Base-by-base conservation (phyloP, 2,329 filamentous ascomycete genomes). In the Chaetothyriales sp. region DNA sequence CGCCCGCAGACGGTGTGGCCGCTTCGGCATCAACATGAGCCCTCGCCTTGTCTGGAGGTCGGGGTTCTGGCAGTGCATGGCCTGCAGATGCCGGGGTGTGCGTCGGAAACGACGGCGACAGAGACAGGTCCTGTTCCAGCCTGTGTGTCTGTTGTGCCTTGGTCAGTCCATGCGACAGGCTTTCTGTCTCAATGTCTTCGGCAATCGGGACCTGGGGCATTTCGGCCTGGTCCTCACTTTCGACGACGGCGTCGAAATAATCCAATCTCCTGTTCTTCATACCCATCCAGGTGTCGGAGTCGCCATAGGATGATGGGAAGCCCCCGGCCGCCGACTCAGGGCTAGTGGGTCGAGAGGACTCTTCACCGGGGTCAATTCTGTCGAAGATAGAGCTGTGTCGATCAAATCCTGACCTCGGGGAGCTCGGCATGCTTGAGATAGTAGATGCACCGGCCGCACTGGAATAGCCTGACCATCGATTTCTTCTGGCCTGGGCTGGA, bases 371-470 rank as follows among this genome's bases (percentile, higher is more conserved):
- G 58, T 84, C 79, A 9, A 77, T 70, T 29, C 80, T 77, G 65
- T 95, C 90, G 61, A 95, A 95, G 46, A 95, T 73, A 0, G 86
- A 81, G 10, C 78, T 87, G 48, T 78, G 78, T 18, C 83, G 80
- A 56, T 81, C 81, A 28, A 80, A 59, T 45, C 58, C 81, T 1
- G 88, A 92, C 45, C 76, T 77, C 0, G 92, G 89, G 3, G 90
- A 95, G 60, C 83, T 89, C 1, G 89, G 83, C 1, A 84, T 76
- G 0, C 89, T 94, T 1, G 85, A 87, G 1, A 79, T 68, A 1
- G 78, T 75, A 53, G 84, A 67, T 5, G 71, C 80, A 8, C 85
- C 80, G 25, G 78, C 77, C 47, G 74, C 71, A 46, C 75, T 75
- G 0, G 81, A 78, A 61, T 83, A 74, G 50, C 77, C 63, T 20